phyloP scores from a whole-genome alignment of 805 yeast genomes.

The Pichia cephalocereana region DNA sequence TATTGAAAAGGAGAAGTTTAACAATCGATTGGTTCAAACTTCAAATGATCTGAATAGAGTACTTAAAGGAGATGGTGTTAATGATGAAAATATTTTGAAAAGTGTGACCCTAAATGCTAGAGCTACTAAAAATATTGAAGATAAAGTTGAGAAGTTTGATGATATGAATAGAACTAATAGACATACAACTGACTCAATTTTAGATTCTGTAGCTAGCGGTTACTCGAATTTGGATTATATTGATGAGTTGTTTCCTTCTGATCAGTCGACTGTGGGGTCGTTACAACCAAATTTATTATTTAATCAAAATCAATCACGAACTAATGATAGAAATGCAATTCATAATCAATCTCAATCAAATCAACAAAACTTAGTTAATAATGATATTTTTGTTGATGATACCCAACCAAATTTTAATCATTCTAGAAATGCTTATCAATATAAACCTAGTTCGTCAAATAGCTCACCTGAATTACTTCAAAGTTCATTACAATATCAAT shows the following conservation, averaged over 20 bases:
- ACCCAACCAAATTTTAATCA: background rate
- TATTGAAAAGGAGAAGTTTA: conserved; percentile 21
- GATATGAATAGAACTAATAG: background rate
- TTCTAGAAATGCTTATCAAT: background rate
- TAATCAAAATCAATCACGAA: background rate
- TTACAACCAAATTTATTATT: conserved; percentile 1
- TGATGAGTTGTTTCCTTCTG: conserved; percentile 1
- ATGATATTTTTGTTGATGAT: background rate
- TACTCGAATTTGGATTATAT: conserved; percentile 2
- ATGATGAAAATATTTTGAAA: background rate
- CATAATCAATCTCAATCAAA: background rate
- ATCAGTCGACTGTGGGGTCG: conserved; percentile 8
- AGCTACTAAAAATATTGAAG: background rate
- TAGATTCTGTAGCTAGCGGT: conserved; percentile 7
- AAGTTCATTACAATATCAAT: background rate
- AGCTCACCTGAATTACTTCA: background rate
- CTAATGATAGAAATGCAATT: background rate
- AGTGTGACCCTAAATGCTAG: background rate
- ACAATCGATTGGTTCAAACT: conserved; percentile 17
- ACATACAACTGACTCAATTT: conserved; percentile 1
- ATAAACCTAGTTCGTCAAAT: background rate
- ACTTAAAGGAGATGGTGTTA: background rate
- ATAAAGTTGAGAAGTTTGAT: background rate
- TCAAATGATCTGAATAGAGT: conserved; percentile 2
- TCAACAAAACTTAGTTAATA: background rate